Evolutionary conservation across 371 early-diverging fungal genomes (phyloP), one percentile per base, ranked within the genome.

Genomic region (Mucor lusitanicus): DNA sequence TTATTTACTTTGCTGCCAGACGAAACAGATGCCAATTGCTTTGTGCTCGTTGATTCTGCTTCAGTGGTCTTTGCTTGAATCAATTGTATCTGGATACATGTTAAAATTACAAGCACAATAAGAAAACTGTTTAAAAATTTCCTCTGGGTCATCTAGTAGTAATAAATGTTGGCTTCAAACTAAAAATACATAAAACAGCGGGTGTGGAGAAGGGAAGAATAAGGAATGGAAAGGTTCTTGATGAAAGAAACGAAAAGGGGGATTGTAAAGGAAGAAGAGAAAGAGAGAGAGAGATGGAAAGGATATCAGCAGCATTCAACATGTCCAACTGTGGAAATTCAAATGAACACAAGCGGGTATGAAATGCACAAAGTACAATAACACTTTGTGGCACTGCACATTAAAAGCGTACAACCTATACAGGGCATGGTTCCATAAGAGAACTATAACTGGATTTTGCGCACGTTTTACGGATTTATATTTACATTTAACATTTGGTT

Each of bases 331-430:
- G 46, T 21, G 46, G 54, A 54, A 56, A 33, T 56, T 28, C 56
- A 30, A 56, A 23, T 28, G 25, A 32, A 46, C 12, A 65, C n/a
- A 59, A 21, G 58, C 40, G 65, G 39, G 30, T 64, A 32, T 58
- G 25, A 63, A 35, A 28, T 28, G 13, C 28, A 46, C 23, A 39
- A 8, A 63, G 53, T 30, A 65, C 54, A 65, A 65, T 65, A 59
- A 65, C 42, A 5, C 30, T 50, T 54, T 65, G 66, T 65, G 33
- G 53, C 57, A 65, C 66, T 59, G 1, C 21, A 11, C 25, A 59
- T 57, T 65, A 59, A 39, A 59, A 59, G 56, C 27, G 60, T 59
- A 65, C 66, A 64, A 64, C 64, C 37, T 39, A 15, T 37, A 55
- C 27, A 65, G 19, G 25, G 42, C 25, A 57, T 48, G 48, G 65